Evolutionary conservation across 2,329 filamentous ascomycete species (phyloP).

Genomic region (Fusarium euwallaceae): DNA sequence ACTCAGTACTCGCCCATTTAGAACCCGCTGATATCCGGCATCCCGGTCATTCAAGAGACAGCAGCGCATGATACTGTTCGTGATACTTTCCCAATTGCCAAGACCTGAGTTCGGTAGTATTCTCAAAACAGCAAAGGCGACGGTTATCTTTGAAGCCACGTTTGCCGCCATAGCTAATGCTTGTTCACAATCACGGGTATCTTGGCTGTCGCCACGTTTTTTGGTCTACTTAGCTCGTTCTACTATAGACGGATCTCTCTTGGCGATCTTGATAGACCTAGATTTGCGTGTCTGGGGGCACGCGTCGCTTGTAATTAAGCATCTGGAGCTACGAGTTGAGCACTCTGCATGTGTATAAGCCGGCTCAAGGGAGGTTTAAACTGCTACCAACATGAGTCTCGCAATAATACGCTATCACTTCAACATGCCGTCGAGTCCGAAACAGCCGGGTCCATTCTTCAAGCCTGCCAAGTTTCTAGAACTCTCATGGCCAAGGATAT

Average conservation of each 20-base stretch:
- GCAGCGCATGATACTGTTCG: background rate
- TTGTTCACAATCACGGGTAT: background rate
- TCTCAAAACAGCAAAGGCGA: slow-evolving; percentile 14
- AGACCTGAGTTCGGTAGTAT: background rate
- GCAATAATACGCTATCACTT: background rate
- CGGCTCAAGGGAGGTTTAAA: background rate
- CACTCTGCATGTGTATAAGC: slow-evolving; percentile 15
- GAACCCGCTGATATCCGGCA: background rate
- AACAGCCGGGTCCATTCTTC: background rate
- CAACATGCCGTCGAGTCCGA: background rate
- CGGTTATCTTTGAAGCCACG: slow-evolving; percentile 8
- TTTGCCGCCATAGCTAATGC: slow-evolving; percentile 11
- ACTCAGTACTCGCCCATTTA: background rate
- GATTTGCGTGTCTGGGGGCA: slow-evolving; percentile 21
- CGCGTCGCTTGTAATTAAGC: slow-evolving; percentile 4
- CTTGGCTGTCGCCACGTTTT: slow-evolving; percentile 7
- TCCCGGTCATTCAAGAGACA: background rate
- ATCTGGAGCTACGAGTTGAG: slow-evolving; percentile 32
- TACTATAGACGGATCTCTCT: background rate
- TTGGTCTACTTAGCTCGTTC: background rate
- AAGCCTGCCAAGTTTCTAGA: slow-evolving; percentile 5
- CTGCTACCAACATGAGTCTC: background rate
- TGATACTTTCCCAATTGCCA: background rate
- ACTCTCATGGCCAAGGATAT: slow-evolving; percentile 8
- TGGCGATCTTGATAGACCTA: slow-evolving; percentile 21